Evolutionary conservation across 495 filamentous ascomycete genomes (phyloP), one percentile per base, ranked within the genome.

Genomic region (Trichoderma gamsii): DNA sequence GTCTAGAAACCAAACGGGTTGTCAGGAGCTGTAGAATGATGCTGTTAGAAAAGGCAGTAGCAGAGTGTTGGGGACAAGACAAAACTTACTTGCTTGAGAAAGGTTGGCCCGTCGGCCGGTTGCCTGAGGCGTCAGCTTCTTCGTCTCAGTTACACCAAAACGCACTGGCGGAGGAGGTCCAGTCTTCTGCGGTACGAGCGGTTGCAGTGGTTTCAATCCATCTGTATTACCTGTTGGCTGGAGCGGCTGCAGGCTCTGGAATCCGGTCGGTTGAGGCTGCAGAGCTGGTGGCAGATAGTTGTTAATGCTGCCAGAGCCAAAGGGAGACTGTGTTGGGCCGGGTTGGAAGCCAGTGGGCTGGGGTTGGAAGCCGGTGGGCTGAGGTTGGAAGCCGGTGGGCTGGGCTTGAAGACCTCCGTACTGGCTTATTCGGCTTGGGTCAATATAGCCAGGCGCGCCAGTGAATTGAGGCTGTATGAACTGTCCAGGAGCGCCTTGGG

Each of bases 81-180:
- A 66, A n/a, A 38, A 90, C 94, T 88, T 90, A 99, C 95, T 99
- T 73, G 95, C 95, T 85, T 94, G 89, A 51, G 87, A 80, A 71
- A 98, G 83, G 76, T 98, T 97, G 67, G 95, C 95, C 82, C 89
- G 88, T 70, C 89, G 78, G 72, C 95, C 96, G 32, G 95, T 99
- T 27, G 93, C 85, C 81, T 99, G 95, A 41, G 93, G 90, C 69
- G 86, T 85, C 72, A 98, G 79, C 75, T 91, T 93, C 77, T 92
- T 92, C 12, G 80, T 80, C 44, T 86, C 87, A 70, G 83, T 80
- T 61, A 97, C 89, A 27, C 95, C 95, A 73, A 99, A 99, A 70
- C 92, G 83, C 23, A 99, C 86, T 21, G 92, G 87, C 41, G 95
- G 95, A 41, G 95, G 80, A n/a, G 95, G 96, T 0, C 95, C 95